Evolutionary conservation across 2,329 filamentous ascomycete genomes (phyloP), one percentile per base, ranked within the genome.

Genomic region (Aureobasidium musti): DNA sequence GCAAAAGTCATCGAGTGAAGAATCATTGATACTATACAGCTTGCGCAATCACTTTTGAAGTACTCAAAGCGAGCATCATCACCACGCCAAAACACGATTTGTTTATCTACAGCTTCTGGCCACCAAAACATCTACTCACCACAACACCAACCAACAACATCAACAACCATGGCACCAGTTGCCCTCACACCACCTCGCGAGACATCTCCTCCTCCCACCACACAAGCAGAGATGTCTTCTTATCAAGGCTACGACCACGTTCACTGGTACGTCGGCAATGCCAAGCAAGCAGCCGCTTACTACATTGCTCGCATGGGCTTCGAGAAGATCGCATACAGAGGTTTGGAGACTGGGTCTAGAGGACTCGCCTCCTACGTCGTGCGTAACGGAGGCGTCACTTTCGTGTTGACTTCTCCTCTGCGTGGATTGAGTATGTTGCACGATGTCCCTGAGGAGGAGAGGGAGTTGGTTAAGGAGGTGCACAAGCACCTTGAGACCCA

Each of bases 191-290:
- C 67, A 33, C 69, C 59, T 39, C 67, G 43, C 17, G 63, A 67
- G 13, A 13, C 41, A 30, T 63, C 60, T 6, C 47, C 60, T 33
- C 47, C 33, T 3, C 60, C 47, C n/a, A 23, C 56, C 17, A 41
- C 68, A n/a, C 37, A 53, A 19, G 67, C 49, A 49, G 67, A 67
- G 11, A 39, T 67, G 23, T 56, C 67, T 17, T 67, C 68, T 75
- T 93, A 96, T 81, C 86, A 87, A 68, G 92, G 91, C 75, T 97
- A 97, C 77, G 91, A 97, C 79, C 91, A 97, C 79, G 86, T 97
- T 66, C 93, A 92, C 72, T 97, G 93, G 93, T 97, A 92, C 82
- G 94, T 97, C 35, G 92, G 93, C 76, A 98, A 98, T 76, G 93
- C 94, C 73, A 97, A 97, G 81, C 93, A 97, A 82, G 91, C 92